Conservation (phyloP, 495 filamentous ascomycete species). For the Aspergillus nidulans region DNA sequence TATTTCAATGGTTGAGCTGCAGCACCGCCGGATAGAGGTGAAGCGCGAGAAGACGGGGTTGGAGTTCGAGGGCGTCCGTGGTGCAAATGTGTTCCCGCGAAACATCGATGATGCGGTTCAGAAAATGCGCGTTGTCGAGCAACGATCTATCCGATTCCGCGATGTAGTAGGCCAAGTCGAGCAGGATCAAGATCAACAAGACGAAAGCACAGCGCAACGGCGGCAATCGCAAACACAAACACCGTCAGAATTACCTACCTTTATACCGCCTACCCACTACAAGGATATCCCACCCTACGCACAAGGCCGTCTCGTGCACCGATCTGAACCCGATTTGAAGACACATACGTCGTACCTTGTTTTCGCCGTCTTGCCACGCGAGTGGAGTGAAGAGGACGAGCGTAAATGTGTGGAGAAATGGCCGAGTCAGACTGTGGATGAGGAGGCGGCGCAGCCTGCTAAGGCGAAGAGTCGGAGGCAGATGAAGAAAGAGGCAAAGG, state of each 20-base stretch:
- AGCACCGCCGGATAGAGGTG: conserved; percentile 71
- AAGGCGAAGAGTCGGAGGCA: conserved; percentile 45
- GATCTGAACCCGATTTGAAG: conserved; percentile 84
- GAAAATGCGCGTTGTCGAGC: conserved; percentile 68
- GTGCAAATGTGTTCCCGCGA: conserved; percentile 54
- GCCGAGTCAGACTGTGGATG: conserved; percentile 39
- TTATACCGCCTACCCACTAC: neutral
- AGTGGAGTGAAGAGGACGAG: conserved; percentile 84
- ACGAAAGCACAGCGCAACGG: conserved; percentile 20
- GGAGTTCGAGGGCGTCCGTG: conserved; percentile 53
- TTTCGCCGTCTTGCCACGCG: conserved; percentile 82
- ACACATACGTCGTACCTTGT: conserved; percentile 93
- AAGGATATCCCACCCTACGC: conserved; percentile 33
- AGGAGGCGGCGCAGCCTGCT: conserved; percentile 24
- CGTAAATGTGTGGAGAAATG: conserved; percentile 57
- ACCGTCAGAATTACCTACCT: conserved; percentile 1
- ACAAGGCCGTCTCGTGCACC: conserved; percentile 71
- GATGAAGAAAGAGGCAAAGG: conserved; percentile 50
- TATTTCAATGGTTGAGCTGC: conserved; percentile 86
- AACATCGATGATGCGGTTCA: conserved; percentile 74
- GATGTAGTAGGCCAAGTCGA: conserved; percentile 13
- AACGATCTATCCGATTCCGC: conserved; percentile 54
- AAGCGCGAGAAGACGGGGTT: conserved; percentile 74
- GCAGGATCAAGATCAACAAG: conserved; percentile 5
- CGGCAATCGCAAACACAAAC: neutral